A percentile compares a stretch with the other conserved stretches of the same genome.
phyloP scores from a whole-genome alignment of 2,329 filamentous ascomycete genomes.

The Fusarium tanahbumbuense region DNA sequence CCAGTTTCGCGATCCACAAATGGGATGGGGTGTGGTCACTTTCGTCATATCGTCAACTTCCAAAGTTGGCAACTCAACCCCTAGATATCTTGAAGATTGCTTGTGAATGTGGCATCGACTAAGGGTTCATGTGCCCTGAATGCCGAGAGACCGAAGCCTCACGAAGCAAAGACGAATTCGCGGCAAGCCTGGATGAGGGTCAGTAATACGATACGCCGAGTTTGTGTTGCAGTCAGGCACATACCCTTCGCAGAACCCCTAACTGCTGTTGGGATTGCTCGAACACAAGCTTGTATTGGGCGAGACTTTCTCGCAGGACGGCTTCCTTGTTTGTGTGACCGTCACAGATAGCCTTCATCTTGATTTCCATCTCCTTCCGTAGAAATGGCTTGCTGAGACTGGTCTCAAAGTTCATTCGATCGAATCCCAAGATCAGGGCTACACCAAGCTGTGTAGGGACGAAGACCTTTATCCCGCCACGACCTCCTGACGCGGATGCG shows the following conservation, averaged over 20 bases:
- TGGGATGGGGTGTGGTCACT: constrained; percentile 30
- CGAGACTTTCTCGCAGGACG: constrained; percentile 84
- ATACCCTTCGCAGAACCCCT: constrained; percentile 70
- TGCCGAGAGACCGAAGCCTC: constrained; percentile 18
- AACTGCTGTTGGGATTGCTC: constrained; percentile 82
- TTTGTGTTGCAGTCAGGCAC: constrained; percentile 47
- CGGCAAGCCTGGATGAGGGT: constrained; percentile 51
- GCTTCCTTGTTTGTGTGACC: constrained; percentile 78
- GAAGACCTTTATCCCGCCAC: constrained; percentile 79
- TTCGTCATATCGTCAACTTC: constrained; percentile 34
- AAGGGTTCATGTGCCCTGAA: constrained; percentile 45
- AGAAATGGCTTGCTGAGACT: constrained; percentile 96
- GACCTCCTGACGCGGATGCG: constrained; percentile 56
- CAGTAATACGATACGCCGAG: constrained; percentile 23
- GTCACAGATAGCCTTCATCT: constrained; percentile 97
- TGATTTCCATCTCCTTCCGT: constrained; percentile 96
- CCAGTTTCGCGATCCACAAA: constrained; percentile 34
- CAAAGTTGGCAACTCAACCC: constrained; percentile 32
- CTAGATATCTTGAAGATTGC: constrained; percentile 18
- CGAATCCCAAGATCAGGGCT: constrained; percentile 92
- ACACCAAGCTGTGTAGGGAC: constrained; percentile 92
- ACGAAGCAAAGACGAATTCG: constrained; percentile 51
- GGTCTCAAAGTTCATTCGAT: constrained; percentile 91
- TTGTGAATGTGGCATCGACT: constrained; percentile 42
- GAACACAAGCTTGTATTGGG: constrained; percentile 89